Conservation (phyloP, 2,329 filamentous ascomycete species). For the Talaromyces sp. region DNA sequence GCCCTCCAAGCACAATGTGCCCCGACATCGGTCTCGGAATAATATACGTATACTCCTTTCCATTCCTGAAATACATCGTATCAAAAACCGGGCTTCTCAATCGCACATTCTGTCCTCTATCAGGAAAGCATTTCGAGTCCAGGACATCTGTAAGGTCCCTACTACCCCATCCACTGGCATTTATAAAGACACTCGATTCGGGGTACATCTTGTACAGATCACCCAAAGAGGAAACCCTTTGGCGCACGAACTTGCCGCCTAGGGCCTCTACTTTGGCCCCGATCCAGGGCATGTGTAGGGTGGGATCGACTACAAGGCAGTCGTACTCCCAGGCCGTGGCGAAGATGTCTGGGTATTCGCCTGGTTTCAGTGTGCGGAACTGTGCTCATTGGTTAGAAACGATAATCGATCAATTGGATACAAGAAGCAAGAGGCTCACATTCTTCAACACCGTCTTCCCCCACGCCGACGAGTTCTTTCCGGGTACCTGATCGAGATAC, state of each 20-base stretch:
- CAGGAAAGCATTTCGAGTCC: constrained; percentile 35
- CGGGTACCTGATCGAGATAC: constrained; percentile 33
- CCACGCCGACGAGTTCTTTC: constrained; percentile 34
- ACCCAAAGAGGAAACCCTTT: constrained; percentile 31
- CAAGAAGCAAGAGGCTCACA: constrained; percentile 6
- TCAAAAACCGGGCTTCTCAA: constrained; percentile 29
- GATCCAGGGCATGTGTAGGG: constrained; percentile 36
- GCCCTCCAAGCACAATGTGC: constrained; percentile 35
- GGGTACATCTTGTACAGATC: constrained; percentile 36
- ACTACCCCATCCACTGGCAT: constrained; percentile 38
- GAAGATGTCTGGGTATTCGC: constrained; percentile 34
- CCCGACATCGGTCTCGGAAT: constrained; percentile 35
- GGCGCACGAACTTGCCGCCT: constrained; percentile 35
- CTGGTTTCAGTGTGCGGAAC: constrained; percentile 32
- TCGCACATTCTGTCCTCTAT: constrained; percentile 39
- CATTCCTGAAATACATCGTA: constrained; percentile 36
- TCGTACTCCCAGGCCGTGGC: constrained; percentile 35
- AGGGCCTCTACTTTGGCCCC: constrained; percentile 28
- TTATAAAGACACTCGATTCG: constrained; percentile 36
- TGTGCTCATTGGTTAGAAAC: constrained; percentile 12
- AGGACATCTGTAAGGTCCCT: constrained; percentile 32
- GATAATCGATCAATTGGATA: too few species aligned
- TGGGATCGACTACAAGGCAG: constrained; percentile 37
- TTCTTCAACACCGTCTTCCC: constrained; percentile 35
- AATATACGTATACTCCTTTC: constrained; percentile 38